A percentile compares a stretch with the other conserved stretches of the same genome.
These are phyloP conservation scores for Corymbia maculata DNA, from an alignment of 345 rosid genomes.

Conservation along the genomic window DNA sequence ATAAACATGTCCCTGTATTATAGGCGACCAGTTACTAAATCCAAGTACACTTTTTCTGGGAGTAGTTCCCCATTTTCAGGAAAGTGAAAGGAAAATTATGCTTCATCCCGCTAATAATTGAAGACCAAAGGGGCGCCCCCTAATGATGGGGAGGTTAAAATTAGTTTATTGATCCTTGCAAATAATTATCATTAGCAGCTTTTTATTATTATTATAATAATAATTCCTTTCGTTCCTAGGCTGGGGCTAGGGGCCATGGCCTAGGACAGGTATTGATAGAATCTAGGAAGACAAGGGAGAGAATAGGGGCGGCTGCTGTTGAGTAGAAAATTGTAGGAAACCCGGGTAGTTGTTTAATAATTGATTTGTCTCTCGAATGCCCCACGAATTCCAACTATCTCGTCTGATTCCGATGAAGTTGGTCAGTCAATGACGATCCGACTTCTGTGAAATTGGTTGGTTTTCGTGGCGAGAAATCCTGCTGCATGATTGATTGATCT, in stretches of 20 bases:
- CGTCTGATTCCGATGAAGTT: neutral
- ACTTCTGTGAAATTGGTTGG: neutral
- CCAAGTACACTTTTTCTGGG: neutral
- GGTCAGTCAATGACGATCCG: neutral
- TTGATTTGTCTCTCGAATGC: neutral
- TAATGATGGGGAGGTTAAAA: neutral
- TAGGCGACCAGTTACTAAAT: fast-evolving
- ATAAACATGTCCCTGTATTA: neutral
- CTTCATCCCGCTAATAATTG: neutral
- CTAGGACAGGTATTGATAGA: neutral
- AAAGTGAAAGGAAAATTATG: neutral
- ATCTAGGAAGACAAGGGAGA: neutral
- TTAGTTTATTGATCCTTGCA: neutral
- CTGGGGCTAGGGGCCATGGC: neutral
- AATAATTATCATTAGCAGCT: neutral
- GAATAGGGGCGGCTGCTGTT: neutral
- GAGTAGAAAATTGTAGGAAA: neutral
- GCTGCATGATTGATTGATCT: neutral
- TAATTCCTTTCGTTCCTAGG: neutral
- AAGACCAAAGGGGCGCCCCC: neutral
- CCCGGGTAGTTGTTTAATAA: neutral
- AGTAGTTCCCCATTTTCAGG: neutral
- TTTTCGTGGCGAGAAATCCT: neutral
- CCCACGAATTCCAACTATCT: neutral
- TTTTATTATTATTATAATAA: neutral